Percentiles rank a stretch among this genome's conserved stretches.
Conservation (phyloP, 2,329 filamentous ascomycete genomes). For the Verticillium zaregamsianum region DNA sequence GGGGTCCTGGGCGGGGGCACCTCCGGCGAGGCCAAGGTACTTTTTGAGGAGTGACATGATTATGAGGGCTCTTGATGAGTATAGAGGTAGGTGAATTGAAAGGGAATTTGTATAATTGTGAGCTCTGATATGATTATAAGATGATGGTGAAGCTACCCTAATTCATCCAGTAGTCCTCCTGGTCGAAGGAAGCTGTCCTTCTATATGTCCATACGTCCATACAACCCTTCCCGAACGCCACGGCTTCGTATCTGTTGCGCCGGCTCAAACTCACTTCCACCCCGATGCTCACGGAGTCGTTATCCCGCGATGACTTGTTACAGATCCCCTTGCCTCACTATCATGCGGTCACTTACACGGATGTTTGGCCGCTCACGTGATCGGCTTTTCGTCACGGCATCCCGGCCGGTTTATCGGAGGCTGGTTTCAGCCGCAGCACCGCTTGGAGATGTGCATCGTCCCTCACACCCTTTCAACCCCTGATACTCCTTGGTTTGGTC, state of each 20-base stretch:
- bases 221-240: neutral
- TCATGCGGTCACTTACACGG: conserved; percentile 7
- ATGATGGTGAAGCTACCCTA: neutral
- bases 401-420: conserved; percentile 1
- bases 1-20: conserved; percentile 17
- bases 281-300: neutral
- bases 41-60: conserved; percentile 26
- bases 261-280: conserved; percentile 4
- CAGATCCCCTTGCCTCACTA: neutral
- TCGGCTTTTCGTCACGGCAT: neutral
- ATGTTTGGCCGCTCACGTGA: conserved; percentile 11
- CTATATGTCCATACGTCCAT: conserved; percentile 9
- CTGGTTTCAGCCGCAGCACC: neutral
- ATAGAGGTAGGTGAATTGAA: neutral
- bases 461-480: neutral
- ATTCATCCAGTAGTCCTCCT: neutral
- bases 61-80: neutral
- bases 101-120: neutral
- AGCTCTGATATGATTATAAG: neutral
- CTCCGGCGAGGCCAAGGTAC: conserved; percentile 32
- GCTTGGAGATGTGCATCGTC: neutral
- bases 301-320: neutral
- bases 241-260: neutral
- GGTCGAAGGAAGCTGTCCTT: conserved; percentile 5
- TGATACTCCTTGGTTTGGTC: neutral